Base-by-base conservation (phyloP, 2,329 filamentous ascomycete species). In the Coccinonectria pachysandricola region DNA sequence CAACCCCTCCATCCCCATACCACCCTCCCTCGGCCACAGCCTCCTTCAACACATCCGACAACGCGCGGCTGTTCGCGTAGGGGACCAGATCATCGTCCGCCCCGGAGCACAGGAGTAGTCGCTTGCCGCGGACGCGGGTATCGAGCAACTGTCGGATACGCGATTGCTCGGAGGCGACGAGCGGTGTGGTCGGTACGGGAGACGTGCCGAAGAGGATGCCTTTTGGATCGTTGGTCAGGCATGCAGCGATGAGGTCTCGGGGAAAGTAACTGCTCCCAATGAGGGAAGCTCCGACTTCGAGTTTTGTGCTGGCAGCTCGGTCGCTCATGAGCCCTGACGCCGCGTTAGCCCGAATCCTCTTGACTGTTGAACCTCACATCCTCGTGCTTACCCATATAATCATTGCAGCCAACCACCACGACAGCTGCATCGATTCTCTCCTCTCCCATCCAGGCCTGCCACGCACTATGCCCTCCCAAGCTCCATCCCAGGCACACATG, bases 351-450 rank as follows among this genome's bases (percentile, higher is more conserved):
- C n/a, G n/a, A n/a, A n/a, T n/a, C n/a, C n/a, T n/a, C n/a, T n/a
- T n/a, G n/a, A n/a, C n/a, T n/a, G n/a, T n/a, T n/a, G n/a, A n/a
- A n/a, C n/a, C n/a, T n/a, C n/a, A n/a, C n/a, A n/a, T n/a, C n/a
- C n/a, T n/a, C n/a, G n/a, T n/a, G 10, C 52, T 58, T 42, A 74
- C 81, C 65, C 37, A 77, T 72, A 45, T 83, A 94, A 54, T 98
- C 88, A 1, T 87, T 85, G 53, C 86, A 94, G 2, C 88, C 91
- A 27, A 96, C 82, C 13, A 94, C 68, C 3, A 82, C 66, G 6
- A 93, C 75, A 1, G 72, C 86, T 0, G 81, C 77, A n/a, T 68
- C 77, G 29, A 96, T 70, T 37, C 86, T 70, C 11, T 77, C 72
- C 34, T 96, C 87, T 19, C 74, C 69, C 23, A 95, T 70, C 32